phyloP scores from a whole-genome alignment of 768 basidiomycete species.

The Coprinopsis sp. region DNA sequence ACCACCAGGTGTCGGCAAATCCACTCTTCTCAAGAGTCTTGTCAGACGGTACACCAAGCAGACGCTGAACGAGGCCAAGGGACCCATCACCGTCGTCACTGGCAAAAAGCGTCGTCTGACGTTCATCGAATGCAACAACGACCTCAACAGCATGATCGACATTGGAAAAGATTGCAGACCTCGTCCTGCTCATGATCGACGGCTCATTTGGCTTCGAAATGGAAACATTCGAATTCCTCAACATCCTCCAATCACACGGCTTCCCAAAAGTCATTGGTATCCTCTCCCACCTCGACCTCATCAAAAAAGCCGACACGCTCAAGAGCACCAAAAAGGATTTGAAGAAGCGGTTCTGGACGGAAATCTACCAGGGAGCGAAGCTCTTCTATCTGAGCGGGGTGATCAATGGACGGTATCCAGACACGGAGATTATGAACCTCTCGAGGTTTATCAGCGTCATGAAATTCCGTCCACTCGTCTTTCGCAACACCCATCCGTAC shows the following conservation, averaged over 20 bases:
- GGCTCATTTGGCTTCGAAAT: constrained; percentile 98
- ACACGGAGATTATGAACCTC: constrained; percentile 93
- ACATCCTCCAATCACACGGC: constrained; percentile 93
- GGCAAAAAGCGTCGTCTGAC: constrained; percentile 94
- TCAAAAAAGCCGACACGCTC: constrained; percentile 85
- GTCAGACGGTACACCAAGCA: constrained; percentile 93
- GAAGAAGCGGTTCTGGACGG: constrained; percentile 99
- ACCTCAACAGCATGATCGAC: constrained; percentile 98
- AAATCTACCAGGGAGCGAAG: constrained; percentile 98
- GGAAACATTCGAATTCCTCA: constrained; percentile 99
- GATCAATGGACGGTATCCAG: constrained; percentile 95
- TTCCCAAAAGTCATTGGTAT: constrained; percentile 98
- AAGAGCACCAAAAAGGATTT: constrained; percentile 88
- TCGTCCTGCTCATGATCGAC: constrained; percentile 96
- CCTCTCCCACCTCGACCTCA: constrained; percentile 93
- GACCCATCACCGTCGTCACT: constrained; percentile 90
- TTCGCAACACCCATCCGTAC: constrained; percentile 94
- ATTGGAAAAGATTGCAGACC: constrained; percentile 93
- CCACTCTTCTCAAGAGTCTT: constrained; percentile 87
- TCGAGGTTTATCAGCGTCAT: constrained; percentile 95
- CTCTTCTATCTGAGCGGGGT: constrained; percentile 97
- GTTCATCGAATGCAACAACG: constrained; percentile 96
- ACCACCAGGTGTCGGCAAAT: constrained; percentile 95
- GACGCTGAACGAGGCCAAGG: constrained; percentile 81
- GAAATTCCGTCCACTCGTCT: constrained; percentile 97